Percentiles rank a stretch among this genome's conserved stretches.
Conservation (phyloP, 2,329 filamentous ascomycete species). For the Drechslerella stenobrocha region DNA sequence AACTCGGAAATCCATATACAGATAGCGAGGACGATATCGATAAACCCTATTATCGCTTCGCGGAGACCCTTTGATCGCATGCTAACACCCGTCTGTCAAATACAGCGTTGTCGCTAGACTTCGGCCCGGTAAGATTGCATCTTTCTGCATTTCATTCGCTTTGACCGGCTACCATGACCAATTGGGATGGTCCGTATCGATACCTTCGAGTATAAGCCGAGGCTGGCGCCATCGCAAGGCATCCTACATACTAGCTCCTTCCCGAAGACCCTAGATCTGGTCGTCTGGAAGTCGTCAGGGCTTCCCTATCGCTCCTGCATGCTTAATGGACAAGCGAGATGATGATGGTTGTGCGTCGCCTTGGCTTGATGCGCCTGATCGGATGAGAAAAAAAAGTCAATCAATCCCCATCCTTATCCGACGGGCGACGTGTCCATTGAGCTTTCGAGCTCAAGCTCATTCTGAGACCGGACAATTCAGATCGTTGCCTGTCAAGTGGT, state of each 20-base stretch:
- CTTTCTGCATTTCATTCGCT: background rate
- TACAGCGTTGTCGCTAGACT: background rate
- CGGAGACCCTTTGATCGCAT: background rate
- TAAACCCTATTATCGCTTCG: background rate
- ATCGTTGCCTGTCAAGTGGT: constrained; percentile 23
- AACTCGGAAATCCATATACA: background rate
- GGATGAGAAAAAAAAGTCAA: constrained; percentile 8
- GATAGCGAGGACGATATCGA: constrained; percentile 1
- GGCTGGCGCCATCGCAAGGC: constrained; percentile 27
- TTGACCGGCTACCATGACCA: constrained; percentile 2
- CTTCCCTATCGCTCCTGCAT: constrained; percentile 35
- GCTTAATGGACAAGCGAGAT: constrained; percentile 47
- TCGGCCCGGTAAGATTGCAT: background rate
- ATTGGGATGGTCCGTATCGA: constrained; percentile 16
- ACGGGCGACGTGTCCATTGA: constrained; percentile 11
- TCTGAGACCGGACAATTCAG: constrained; percentile 10
- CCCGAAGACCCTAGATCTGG: constrained; percentile 7
- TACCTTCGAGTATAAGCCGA: constrained; percentile 27
- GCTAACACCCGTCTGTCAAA: background rate
- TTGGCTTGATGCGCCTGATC: constrained; percentile 22
- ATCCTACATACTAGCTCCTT: constrained; percentile 19
- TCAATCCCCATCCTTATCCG: constrained; percentile 10
- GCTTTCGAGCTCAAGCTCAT: background rate
- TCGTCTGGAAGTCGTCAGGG: constrained; percentile 1
- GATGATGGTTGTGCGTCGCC: constrained; percentile 9